Evolutionary conservation across 2,329 filamentous ascomycete species (phyloP).

Genomic region (Onygenales sp.): DNA sequence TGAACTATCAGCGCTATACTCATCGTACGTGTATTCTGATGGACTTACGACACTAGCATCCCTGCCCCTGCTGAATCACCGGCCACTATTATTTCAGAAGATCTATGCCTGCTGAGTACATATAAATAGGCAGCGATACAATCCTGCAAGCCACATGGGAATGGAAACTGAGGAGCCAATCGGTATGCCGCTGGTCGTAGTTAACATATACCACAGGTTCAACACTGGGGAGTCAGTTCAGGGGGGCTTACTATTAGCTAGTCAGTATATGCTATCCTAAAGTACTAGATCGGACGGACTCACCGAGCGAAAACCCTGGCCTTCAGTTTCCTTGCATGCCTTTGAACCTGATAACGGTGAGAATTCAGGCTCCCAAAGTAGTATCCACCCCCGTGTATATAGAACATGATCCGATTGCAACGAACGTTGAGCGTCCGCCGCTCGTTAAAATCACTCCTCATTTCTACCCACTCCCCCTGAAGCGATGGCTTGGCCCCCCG

Average conservation of each 20-base stretch:
- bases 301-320: slow-evolving; percentile 72
- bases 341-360: slow-evolving; percentile 96
- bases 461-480: slow-evolving; percentile 91
- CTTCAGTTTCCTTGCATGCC: slow-evolving; percentile 88
- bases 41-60: slow-evolving; percentile 59
- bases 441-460: slow-evolving; percentile 70
- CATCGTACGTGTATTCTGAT: background rate
- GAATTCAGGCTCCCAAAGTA: slow-evolving; percentile 94
- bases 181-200: slow-evolving; percentile 57
- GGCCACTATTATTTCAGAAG: slow-evolving; percentile 73
- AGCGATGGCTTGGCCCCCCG: slow-evolving; percentile 54
- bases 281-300: slow-evolving; percentile 15
- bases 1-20: slow-evolving; percentile 20
- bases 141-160: slow-evolving; percentile 85
- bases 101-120: slow-evolving; percentile 64
- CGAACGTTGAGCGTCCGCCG: slow-evolving; percentile 53
- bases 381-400: slow-evolving; percentile 89
- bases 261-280: background rate
- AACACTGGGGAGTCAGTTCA: too few relatives aligned
- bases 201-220: background rate
- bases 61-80: slow-evolving; percentile 92
- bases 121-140: slow-evolving; percentile 82
- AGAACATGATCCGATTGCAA: slow-evolving; percentile 74
- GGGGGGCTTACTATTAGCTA: too few relatives aligned
- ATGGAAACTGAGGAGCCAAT: slow-evolving; percentile 86